Evolutionary conservation across 2,329 filamentous ascomycete species (phyloP).

Genomic region (Talaromyces sp.): DNA sequence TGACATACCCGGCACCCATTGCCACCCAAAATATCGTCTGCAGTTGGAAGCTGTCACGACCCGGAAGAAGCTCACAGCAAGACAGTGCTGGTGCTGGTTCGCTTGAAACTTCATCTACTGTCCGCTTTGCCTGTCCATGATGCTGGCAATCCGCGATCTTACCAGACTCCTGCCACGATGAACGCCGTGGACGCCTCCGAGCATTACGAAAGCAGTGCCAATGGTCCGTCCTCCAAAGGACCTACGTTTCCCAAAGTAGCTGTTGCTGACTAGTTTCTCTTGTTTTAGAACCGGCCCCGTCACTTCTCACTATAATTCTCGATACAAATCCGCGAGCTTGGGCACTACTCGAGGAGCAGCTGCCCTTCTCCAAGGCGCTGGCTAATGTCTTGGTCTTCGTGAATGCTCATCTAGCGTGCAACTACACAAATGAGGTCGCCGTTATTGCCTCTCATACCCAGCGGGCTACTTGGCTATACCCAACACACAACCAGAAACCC

Average conservation of each 20-base stretch:
- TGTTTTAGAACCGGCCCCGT: conserved; percentile 56
- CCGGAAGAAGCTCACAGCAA: not conserved
- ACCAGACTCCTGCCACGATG: conserved; percentile 41
- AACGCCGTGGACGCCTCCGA: conserved; percentile 60
- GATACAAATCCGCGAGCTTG: conserved; percentile 96
- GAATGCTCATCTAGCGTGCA: conserved; percentile 92
- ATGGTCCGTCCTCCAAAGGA: conserved; percentile 31
- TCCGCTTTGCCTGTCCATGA: conserved; percentile 6
- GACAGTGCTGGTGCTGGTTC: conserved; percentile 11
- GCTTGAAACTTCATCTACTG: conserved; percentile 8
- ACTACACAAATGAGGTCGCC: conserved; percentile 87
- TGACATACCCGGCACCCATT: not conserved
- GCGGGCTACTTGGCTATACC: conserved; percentile 85
- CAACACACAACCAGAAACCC: conserved; percentile 38
- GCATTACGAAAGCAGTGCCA: conserved; percentile 45
- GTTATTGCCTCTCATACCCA: conserved; percentile 85
- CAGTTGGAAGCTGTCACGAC: not conserved
- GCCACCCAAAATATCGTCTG: not conserved
- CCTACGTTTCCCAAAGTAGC: not conserved
- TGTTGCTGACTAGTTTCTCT: not conserved
- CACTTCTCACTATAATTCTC: conserved; percentile 82
- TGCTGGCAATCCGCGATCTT: conserved; percentile 3
- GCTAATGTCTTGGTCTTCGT: conserved; percentile 92
- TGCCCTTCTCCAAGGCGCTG: conserved; percentile 77
- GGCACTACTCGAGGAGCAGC: conserved; percentile 66